Percentiles rank a stretch among this genome's conserved stretches.
Evolutionary conservation across 148 eudicot species (phyloP).

Genomic region (Rhododendron williamsianum): DNA sequence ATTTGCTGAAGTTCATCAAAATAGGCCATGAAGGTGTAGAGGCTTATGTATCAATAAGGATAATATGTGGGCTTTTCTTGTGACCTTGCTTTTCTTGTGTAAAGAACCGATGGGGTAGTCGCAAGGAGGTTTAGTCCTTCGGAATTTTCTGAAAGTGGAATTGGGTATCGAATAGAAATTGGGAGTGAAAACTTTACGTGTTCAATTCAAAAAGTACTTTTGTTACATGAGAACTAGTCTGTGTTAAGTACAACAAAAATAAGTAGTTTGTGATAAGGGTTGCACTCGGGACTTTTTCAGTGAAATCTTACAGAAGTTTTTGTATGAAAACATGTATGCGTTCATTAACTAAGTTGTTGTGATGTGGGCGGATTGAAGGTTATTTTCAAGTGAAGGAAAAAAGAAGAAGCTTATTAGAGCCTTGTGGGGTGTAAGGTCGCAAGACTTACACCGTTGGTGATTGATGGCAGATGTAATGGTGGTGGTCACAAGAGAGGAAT

Average conservation of each 20-base stretch:
- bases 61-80: too few relatives aligned
- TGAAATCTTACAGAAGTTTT: neutral
- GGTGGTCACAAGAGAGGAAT: neutral
- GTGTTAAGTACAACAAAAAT: neutral
- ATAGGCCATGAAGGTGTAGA: neutral
- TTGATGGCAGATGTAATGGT: neutral
- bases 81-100: neutral
- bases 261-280: neutral
- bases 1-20: neutral
- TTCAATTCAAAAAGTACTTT: neutral
- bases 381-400: neutral
- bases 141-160: neutral
- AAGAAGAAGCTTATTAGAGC: neutral
- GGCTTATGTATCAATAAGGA: neutral
- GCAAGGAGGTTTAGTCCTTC: neutral
- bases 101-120: neutral
- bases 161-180: neutral
- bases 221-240: neutral
- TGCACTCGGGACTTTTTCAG: neutral
- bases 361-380: neutral
- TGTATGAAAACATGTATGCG: neutral
- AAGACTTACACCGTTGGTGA: neutral
- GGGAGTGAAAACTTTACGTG: neutral
- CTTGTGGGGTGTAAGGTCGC: neutral
- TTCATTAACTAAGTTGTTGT: neutral